Evolutionary conservation across 257 asterid genomes (phyloP), one percentile per base, ranked within the genome.

Genomic region (Solanum dulcamara): DNA sequence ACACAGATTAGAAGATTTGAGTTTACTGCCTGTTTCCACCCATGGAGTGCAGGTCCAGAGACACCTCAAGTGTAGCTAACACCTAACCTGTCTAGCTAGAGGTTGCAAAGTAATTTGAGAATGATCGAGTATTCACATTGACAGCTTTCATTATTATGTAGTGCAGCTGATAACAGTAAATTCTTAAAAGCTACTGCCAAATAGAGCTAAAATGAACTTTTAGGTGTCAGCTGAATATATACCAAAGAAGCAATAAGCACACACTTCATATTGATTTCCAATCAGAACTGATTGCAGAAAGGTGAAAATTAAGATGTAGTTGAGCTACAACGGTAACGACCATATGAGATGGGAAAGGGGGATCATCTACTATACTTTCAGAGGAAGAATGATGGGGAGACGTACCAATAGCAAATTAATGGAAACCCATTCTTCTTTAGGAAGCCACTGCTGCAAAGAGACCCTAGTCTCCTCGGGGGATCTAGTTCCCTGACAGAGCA

Each of bases 381-480:
- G 64, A 59, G 5, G 5, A 67, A 66, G 64, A 77, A 22, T 68
- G 35, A 53, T 2, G 15, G 24, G 20, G 44, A 81, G 18, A 82
- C 93, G 17, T 93, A 94, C 99, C 97, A 96, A 89, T 53, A 96
- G 98, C 28, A 98, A 98, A 87, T 96, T 96, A 71, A 96, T 96
- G 79, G 99, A 93, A 64, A 85, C 94, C 99, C 99, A 96, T 88
- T 95, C 98, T 83, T 96, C 99, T 92, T 92, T 95, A 2, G 99
- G 99, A 89, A 96, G 98, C 99, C 99, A 96, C 81, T 91, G 91
- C 79, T 96, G 96, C 94, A 96, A 90, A 17, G 99, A 90, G 87
- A 85, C 91, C 87, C 99, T 88, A 2, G 99, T 96, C 89, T 92
- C 90, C 91, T 96, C 99, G 0, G 99, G 98, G 4, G 96, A 89